Percentiles rank a stretch among this genome's conserved stretches.
Conservation (phyloP, 106 monocot genomes). For the Cymbidium sinense region DNA sequence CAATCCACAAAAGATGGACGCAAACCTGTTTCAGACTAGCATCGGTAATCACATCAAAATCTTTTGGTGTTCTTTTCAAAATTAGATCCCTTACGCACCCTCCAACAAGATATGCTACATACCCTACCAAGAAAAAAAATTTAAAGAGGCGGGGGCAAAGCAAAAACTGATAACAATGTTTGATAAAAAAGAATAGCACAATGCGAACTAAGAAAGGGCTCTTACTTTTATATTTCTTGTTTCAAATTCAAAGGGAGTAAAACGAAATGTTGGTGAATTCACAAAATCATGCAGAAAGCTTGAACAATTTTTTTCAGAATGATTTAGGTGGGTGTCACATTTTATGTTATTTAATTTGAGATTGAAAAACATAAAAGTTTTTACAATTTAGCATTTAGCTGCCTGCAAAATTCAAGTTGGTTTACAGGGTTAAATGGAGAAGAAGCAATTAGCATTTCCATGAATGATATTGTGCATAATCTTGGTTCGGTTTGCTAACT, state of each 20-base stretch:
- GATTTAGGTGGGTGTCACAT: not conserved
- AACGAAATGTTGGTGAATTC: not conserved
- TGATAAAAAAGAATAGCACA: not conserved
- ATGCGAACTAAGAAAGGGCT: constrained; percentile 1
- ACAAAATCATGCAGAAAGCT: not conserved
- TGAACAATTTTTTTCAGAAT: not conserved
- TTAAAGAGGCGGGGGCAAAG: not conserved
- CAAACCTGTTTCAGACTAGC: constrained; percentile 73
- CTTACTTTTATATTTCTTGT: not conserved
- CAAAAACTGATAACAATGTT: not conserved
- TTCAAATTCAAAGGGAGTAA: not conserved
- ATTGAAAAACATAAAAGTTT: not conserved
- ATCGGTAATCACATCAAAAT: constrained; percentile 89
- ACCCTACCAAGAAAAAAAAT: constrained; percentile 41
- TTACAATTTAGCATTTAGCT: not conserved
- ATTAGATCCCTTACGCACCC: constrained; percentile 95
- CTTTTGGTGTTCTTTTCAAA: constrained; percentile 78
- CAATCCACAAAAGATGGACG: not conserved
- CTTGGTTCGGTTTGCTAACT: not conserved
- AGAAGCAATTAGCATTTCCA: not conserved
- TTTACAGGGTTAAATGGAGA: not conserved
- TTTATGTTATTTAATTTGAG: not conserved
- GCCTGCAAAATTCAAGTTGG: not conserved
- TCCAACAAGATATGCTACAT: constrained; percentile 89
- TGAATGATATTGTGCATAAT: not conserved